phyloP scores from a whole-genome alignment of 2,329 filamentous ascomycete genomes.

The Sclerotinia glacialis region DNA sequence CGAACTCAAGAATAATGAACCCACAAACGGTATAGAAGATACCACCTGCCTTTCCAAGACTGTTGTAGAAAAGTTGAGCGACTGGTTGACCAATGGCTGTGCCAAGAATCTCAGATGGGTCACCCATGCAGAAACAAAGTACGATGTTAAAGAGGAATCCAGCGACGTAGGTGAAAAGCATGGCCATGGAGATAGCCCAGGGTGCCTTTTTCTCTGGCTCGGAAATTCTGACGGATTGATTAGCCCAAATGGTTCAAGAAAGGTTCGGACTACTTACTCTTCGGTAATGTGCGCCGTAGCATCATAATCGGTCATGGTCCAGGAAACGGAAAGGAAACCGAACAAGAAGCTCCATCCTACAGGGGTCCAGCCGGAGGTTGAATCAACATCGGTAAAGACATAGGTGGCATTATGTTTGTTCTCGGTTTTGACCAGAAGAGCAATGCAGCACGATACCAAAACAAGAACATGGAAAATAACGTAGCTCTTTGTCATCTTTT shows the following conservation, averaged over 20 bases:
- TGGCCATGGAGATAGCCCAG: constrained; percentile 55
- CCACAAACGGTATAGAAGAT: constrained; percentile 52
- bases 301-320: constrained; percentile 59
- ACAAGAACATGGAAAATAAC: constrained; percentile 56
- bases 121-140: constrained; percentile 52
- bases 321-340: constrained; percentile 57
- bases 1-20: constrained; percentile 57
- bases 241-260: constrained; percentile 19
- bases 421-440: constrained; percentile 50
- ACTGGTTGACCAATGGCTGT: constrained; percentile 52
- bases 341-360: constrained; percentile 57
- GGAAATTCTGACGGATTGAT: constrained; percentile 40
- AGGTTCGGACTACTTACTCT: constrained; percentile 40
- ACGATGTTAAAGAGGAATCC: constrained; percentile 59
- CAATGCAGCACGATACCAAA: constrained; percentile 50
- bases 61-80: constrained; percentile 57
- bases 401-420: constrained; percentile 52
- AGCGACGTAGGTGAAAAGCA: constrained; percentile 54
- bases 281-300: constrained; percentile 50
- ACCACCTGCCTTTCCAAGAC: constrained; percentile 51
- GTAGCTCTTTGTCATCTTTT: constrained; percentile 56
- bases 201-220: constrained; percentile 51
- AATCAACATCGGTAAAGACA: constrained; percentile 54
- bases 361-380: constrained; percentile 53
- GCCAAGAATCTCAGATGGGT: constrained; percentile 44